Base-by-base conservation (phyloP, 257 asterid genomes). In the Solanum etuberosum region DNA sequence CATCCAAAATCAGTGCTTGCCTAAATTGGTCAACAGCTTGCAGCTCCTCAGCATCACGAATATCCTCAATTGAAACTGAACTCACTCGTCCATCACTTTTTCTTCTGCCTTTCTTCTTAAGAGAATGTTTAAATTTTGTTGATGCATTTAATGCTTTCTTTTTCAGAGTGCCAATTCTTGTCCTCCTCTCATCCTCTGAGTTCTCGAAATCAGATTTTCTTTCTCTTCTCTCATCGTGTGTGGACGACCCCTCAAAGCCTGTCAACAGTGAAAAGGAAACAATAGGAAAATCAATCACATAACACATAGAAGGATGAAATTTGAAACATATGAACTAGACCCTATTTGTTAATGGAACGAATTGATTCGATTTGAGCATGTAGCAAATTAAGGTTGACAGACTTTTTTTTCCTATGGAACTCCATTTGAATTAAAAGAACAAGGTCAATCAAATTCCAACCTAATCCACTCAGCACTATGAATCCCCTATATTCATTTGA, bases 91-190 rank as follows among this genome's bases (percentile, higher is more conserved):
- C 95, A 73, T 95, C 94, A 83, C 93, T 92, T 91, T 92, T 94
- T 92, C 94, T 93, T 91, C 94, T 92, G 86, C 93, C 90, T 92
- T 94, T 95, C 91, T 95, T 95, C 96, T 94, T 95, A 83, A 95
- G 96, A 88, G 98, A 90, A 86, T 94, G 98, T 91, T 93, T 95
- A 90, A 95, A 92, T 89, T 95, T 95, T 7, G 98, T 90, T 35
- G 98, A 95, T 63, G 98, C 98, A 90, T 95, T 88, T 54, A 95
- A 86, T 83, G 98, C 98, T 91, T 94, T 95, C 98, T 95, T 95
- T 89, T 95, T 95, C 90, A 95, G 87, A 27, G 94, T 16, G 89
- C 98, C 93, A 83, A 95, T 95, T 89, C 93, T 93, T 21, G 98
- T 90, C 93, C 92, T 94, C 70, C 98, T 93, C 86, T 95, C 98